Conservation (phyloP, 768 basidiomycete species). For the Termitomyces titanicus region DNA sequence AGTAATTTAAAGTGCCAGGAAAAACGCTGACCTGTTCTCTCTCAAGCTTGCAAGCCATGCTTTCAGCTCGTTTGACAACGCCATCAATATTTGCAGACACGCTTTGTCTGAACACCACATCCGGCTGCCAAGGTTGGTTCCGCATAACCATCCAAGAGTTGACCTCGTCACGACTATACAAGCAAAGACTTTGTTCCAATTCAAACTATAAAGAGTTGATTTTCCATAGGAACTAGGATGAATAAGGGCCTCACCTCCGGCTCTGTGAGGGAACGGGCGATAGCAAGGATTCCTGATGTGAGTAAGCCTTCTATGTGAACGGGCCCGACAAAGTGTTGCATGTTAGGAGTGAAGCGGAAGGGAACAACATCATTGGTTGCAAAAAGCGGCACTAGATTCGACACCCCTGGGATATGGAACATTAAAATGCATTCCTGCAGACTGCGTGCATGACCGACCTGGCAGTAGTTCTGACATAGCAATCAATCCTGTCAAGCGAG, state of each 20-base stretch:
- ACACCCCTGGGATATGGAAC: constrained; percentile 29
- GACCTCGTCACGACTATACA: constrained; percentile 94
- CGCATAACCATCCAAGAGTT: constrained; percentile 66
- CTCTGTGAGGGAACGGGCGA: constrained; percentile 85
- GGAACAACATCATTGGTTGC: constrained; percentile 85
- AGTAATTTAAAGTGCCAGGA: neutral
- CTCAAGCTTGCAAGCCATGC: constrained; percentile 83
- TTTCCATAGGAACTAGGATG: neutral
- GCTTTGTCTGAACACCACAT: constrained; percentile 51
- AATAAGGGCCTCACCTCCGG: constrained; percentile 64
- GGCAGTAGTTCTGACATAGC: constrained; percentile 93
- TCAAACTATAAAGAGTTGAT: constrained; percentile 58
- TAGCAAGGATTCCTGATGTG: constrained; percentile 83
- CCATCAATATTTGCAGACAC: constrained; percentile 59
- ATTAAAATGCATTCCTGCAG: neutral
- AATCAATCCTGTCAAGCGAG: constrained; percentile 84
- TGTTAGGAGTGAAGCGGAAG: constrained; percentile 95
- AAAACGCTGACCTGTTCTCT: constrained; percentile 63
- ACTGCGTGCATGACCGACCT: constrained; percentile 36
- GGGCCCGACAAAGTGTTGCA: constrained; percentile 90
- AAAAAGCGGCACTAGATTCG: constrained; percentile 53
- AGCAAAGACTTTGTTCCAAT: constrained; percentile 85
- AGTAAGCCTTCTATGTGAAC: constrained; percentile 88
- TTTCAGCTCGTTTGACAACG: constrained; percentile 76
- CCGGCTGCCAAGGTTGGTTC: constrained; percentile 53